Percentiles rank a stretch among this genome's conserved stretches.
phyloP scores from a whole-genome alignment of 495 filamentous ascomycete genomes.

The Aspergillus diversus region DNA sequence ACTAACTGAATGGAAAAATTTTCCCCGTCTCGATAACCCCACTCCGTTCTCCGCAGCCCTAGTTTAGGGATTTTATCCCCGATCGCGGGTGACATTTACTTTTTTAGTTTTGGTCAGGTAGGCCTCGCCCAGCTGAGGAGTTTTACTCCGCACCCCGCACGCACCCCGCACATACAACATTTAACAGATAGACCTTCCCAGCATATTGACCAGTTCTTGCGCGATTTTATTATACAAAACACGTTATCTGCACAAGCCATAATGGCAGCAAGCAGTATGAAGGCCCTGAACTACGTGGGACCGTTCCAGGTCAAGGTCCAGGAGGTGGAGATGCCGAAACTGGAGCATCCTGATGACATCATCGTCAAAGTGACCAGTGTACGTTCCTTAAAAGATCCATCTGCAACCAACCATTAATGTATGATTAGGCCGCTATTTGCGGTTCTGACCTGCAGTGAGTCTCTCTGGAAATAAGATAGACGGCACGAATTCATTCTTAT shows the following conservation, averaged over 20 bases:
- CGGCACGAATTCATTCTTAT: slow-evolving; percentile 20
- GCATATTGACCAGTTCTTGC: neutral
- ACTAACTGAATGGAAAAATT: neutral
- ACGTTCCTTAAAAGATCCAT: slow-evolving; percentile 20
- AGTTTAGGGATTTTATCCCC: neutral
- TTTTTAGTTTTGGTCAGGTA: too few relatives aligned
- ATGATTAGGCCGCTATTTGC: slow-evolving; percentile 51
- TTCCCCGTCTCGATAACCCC: neutral
- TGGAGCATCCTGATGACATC: slow-evolving; percentile 57
- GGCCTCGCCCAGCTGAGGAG: neutral
- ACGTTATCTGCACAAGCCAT: slow-evolving; percentile 2
- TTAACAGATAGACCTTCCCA: neutral
- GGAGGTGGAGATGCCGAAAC: slow-evolving; percentile 51
- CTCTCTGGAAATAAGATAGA: neutral
- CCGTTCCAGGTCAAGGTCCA: slow-evolving; percentile 55
- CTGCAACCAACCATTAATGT: slow-evolving; percentile 1
- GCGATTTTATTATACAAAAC: neutral
- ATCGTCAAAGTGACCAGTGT: slow-evolving; percentile 62
- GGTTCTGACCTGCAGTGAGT: slow-evolving; percentile 48
- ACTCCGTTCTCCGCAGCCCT: neutral
- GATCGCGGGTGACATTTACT: neutral
- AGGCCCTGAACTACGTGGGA: slow-evolving; percentile 59
- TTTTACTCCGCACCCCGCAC: slow-evolving; percentile 6
- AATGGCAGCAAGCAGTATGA: slow-evolving; percentile 45
- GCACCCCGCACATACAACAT: slow-evolving; percentile 9